phyloP scores from a whole-genome alignment of 371 early-diverging fungal species.

The Rhizomucor pusillus region DNA sequence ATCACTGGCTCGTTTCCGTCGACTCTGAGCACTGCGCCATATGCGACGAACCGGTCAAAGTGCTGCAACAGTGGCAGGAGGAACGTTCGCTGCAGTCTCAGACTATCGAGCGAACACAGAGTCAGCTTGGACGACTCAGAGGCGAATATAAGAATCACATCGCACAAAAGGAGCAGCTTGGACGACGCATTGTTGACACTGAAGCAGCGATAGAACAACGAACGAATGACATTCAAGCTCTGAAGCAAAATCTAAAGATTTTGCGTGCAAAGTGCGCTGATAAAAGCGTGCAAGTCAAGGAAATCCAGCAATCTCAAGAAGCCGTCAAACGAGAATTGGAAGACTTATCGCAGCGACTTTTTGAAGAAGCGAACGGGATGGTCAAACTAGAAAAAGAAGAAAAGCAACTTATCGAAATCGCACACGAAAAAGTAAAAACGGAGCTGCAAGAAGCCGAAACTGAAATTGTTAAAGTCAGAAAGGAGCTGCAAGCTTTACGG shows the following conservation, averaged over 20 bases:
- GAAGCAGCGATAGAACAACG: conserved; percentile 9
- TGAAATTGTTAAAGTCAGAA: conserved; percentile 18
- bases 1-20: conserved; percentile 23
- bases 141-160: conserved; percentile 7
- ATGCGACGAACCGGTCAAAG: conserved; percentile 16
- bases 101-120: conserved; percentile 9
- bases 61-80: conserved; percentile 13
- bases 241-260: conserved; percentile 74
- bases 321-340: conserved; percentile 72
- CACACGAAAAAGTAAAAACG: conserved; percentile 55
- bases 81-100: conserved; percentile 10
- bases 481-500: conserved; percentile 20
- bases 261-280: conserved; percentile 85
- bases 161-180: conserved; percentile 3
- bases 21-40: conserved; percentile 26
- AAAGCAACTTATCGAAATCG: conserved; percentile 39
- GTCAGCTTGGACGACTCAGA: conserved; percentile 7
- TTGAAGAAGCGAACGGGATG: conserved; percentile 88
- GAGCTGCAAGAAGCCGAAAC: conserved; percentile 41
- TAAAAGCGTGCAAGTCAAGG: conserved; percentile 56
- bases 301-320: conserved; percentile 64
- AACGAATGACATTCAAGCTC: conserved; percentile 72
- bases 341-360: conserved; percentile 69
- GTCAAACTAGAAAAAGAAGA: conserved; percentile 73
- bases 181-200: not conserved